Conservation (phyloP, 306 rosid species). For the Herpetospermum pedunculosum region DNA sequence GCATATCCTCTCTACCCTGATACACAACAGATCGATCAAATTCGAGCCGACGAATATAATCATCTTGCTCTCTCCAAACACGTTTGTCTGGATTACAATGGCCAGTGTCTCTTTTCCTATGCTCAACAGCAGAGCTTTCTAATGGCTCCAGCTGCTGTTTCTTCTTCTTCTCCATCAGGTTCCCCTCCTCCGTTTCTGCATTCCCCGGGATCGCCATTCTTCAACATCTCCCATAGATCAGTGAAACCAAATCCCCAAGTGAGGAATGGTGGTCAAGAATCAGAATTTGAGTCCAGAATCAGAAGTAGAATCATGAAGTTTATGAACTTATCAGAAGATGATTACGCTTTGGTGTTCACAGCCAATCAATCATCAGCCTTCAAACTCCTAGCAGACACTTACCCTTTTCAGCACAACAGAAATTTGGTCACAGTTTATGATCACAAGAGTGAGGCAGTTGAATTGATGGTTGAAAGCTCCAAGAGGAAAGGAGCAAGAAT, state of each 20-base stretch:
- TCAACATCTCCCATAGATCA: constrained; percentile 39
- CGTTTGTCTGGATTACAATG: constrained; percentile 62
- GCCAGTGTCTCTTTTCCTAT: constrained; percentile 69
- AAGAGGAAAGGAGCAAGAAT: constrained; percentile 43
- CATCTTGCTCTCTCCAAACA: constrained; percentile 53
- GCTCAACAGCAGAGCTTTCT: constrained; percentile 26
- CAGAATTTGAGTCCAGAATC: constrained; percentile 41
- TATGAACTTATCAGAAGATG: constrained; percentile 58
- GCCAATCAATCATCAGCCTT: constrained; percentile 69
- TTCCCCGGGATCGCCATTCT: constrained; percentile 26
- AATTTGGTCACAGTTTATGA: constrained; percentile 68
- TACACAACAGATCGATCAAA: constrained; percentile 34
- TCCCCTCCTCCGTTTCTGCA: constrained; percentile 10
- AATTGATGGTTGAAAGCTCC: constrained; percentile 48
- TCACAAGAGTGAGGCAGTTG: constrained; percentile 47
- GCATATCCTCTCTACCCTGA: constrained; percentile 36
- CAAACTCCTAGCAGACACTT: constrained; percentile 57
- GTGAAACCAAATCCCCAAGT: constrained; percentile 52
- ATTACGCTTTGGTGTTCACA: constrained; percentile 60
- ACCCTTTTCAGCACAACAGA: constrained; percentile 48
- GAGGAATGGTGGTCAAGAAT: constrained; percentile 36
- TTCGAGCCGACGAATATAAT: constrained; percentile 47
- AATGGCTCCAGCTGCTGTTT: constrained; percentile 10
- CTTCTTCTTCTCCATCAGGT: constrained; percentile 21
- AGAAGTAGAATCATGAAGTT: constrained; percentile 55